Base-by-base conservation (phyloP, 148 eudicot species). In the Cornus florida region DNA sequence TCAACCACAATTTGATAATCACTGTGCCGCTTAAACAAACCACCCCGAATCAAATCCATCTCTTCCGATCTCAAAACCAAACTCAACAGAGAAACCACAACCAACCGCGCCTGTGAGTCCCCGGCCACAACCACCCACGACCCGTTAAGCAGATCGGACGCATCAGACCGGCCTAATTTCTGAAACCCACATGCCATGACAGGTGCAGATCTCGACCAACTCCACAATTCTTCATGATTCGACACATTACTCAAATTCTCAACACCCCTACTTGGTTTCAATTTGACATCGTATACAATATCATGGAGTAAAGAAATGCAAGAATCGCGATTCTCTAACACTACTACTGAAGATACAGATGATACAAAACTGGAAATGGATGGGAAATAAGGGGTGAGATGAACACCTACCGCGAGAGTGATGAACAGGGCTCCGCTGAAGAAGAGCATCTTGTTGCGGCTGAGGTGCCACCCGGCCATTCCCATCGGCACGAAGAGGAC, bases 401-500 rank as follows among this genome's bases (percentile, higher is more conserved):
- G 99, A 70, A 96, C 98, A 75, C 90, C 89, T 59, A 96, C 87
- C 50, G 97, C 97, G 39, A 96, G 95, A 62, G 99, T 85, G 22
- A 96, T 92, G 79, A 96, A 96, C 13, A 96, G 89, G 14, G 98
- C 95, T 32, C 95, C 93, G 75, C 98, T 89, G 77, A 96, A 96
- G 83, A 96, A 96, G 14, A 96, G 89, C 85, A 96, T 85, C 75
- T 93, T 96, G 80, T 96, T 93, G 67, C 99, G 97, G 78, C 99
- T 96, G 35, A 96, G 86, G 77, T 93, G 98, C 91, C 90, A 96
- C 0, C 99, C 99, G 4, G 99, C 98, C 89, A 96, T 88, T 6
- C 89, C 97, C 97, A 96, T 92, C 39, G 99, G 99, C 41, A 96
- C 98, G 59, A 96, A 84, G 7, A 96, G 82, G 6, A 96, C 99